Evolutionary conservation across 768 basidiomycete species (phyloP).

Genomic region (Suillus americanus): DNA sequence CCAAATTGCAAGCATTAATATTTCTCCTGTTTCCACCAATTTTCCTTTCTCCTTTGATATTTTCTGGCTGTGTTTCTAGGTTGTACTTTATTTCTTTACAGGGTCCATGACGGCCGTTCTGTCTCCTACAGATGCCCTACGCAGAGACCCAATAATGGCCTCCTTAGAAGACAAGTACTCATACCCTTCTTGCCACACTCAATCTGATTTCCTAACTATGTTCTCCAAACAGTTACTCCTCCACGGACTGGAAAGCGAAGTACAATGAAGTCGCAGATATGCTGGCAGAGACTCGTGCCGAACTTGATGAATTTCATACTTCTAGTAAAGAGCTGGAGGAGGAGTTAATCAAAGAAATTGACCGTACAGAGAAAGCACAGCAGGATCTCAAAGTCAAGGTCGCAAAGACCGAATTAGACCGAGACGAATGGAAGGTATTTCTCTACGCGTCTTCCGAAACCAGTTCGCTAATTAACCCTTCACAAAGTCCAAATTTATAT

Average conservation of each 20-base stretch:
- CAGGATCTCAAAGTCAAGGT: constrained; percentile 76
- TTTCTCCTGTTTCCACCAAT: constrained; percentile 15
- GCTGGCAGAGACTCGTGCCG: constrained; percentile 78
- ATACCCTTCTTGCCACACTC: constrained; percentile 14
- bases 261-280: constrained; percentile 84
- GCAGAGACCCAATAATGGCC: constrained; percentile 55
- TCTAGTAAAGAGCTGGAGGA: constrained; percentile 91
- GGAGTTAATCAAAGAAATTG: constrained; percentile 89
- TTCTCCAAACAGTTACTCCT: constrained; percentile 46
- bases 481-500: constrained; percentile 75
- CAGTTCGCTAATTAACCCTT: constrained; percentile 9
- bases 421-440: constrained; percentile 92
- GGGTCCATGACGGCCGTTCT: constrained; percentile 63
- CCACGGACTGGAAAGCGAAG: constrained; percentile 74
- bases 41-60: constrained; percentile 9
- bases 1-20: not conserved
- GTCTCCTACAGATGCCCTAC: constrained; percentile 55
- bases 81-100: constrained; percentile 20
- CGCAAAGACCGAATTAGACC: constrained; percentile 66
- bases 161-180: constrained; percentile 66
- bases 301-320: constrained; percentile 85
- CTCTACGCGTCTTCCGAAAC: not conserved
- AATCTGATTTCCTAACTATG: constrained; percentile 17
- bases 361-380: constrained; percentile 82
- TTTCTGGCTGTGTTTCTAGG: constrained; percentile 20